A percentile compares a stretch with the other conserved stretches of the same genome.
Conservation (phyloP, 306 rosid species). For the Castanea crenata region DNA sequence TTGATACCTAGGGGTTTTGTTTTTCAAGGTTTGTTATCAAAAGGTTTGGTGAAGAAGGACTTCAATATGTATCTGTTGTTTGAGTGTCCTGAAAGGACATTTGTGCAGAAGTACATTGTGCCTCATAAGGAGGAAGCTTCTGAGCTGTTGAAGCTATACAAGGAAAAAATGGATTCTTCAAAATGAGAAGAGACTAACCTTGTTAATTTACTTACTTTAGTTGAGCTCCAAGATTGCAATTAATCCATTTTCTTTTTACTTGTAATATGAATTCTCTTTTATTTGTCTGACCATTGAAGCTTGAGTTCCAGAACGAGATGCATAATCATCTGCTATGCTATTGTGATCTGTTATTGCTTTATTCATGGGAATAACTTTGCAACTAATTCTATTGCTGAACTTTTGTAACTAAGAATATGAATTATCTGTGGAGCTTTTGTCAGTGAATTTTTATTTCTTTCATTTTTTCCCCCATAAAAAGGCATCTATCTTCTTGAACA, state of each 20-base stretch:
- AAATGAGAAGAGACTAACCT: background rate
- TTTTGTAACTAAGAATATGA: background rate
- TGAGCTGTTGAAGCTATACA: slow-evolving; percentile 27
- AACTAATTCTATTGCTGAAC: background rate
- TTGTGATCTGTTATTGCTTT: background rate
- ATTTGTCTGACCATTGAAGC: no score
- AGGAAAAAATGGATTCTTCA: slow-evolving; percentile 2
- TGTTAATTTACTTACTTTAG: background rate
- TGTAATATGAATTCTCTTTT: no score
- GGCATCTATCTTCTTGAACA: background rate
- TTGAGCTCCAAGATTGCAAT: background rate
- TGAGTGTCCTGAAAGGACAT: background rate
- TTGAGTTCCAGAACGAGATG: no score
- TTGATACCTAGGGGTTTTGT: slow-evolving; percentile 42
- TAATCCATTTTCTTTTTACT: background rate
- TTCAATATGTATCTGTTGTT: background rate
- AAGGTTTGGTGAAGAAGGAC: slow-evolving; percentile 24
- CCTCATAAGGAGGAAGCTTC: slow-evolving; percentile 28
- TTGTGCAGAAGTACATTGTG: slow-evolving; percentile 22
- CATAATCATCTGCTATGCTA: no score
- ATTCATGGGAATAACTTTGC: background rate
- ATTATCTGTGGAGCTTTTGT: background rate
- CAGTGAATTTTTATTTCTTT: background rate
- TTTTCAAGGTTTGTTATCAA: slow-evolving; percentile 24
- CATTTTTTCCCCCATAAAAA: background rate